Evolutionary conservation across 768 basidiomycete genomes (phyloP).

Genomic region (Trametes elegans): DNA sequence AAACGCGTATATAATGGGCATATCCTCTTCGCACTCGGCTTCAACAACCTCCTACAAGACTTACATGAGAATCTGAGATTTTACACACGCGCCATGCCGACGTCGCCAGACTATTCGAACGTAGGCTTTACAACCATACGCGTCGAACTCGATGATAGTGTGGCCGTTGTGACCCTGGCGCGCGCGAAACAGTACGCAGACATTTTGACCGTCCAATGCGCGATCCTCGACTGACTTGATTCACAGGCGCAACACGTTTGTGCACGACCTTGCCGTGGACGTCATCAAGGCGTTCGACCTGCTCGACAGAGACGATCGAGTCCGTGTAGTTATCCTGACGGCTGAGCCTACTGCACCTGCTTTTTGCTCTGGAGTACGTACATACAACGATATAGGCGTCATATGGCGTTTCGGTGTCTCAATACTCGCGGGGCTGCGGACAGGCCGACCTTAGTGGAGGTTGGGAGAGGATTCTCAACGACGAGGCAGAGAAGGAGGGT

Average conservation of each 20-base stretch:
- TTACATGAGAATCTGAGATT: too few species aligned
- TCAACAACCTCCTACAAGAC: not conserved
- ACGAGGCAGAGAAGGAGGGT: slow-evolving; percentile 45
- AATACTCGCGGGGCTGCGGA: not conserved
- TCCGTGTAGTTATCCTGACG: slow-evolving; percentile 50
- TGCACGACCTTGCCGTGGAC: slow-evolving; percentile 34
- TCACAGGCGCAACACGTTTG: slow-evolving; percentile 47
- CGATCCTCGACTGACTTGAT: too few species aligned
- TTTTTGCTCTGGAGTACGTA: slow-evolving; percentile 53
- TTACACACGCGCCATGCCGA: too few species aligned
- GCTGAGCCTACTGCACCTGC: slow-evolving; percentile 51
- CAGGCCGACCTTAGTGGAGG: slow-evolving; percentile 52
- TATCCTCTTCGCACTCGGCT: not conserved
- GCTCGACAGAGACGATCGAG: slow-evolving; percentile 51
- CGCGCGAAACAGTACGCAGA: slow-evolving; percentile 47
- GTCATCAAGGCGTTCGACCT: slow-evolving; percentile 43
- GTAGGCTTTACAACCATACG: slow-evolving; percentile 42
- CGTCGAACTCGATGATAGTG: slow-evolving; percentile 41
- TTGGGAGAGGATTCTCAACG: slow-evolving; percentile 39
- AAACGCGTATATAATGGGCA: too few species aligned
- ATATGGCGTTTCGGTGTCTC: not conserved
- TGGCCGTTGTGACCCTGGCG: slow-evolving; percentile 46
- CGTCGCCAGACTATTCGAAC: slow-evolving; percentile 16
- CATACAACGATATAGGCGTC: too few species aligned
- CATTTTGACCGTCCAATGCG: too few species aligned